Percentiles rank a stretch among this genome's conserved stretches.
Evolutionary conservation across 805 yeast species (phyloP).

Genomic region (Pichia deserticola): DNA sequence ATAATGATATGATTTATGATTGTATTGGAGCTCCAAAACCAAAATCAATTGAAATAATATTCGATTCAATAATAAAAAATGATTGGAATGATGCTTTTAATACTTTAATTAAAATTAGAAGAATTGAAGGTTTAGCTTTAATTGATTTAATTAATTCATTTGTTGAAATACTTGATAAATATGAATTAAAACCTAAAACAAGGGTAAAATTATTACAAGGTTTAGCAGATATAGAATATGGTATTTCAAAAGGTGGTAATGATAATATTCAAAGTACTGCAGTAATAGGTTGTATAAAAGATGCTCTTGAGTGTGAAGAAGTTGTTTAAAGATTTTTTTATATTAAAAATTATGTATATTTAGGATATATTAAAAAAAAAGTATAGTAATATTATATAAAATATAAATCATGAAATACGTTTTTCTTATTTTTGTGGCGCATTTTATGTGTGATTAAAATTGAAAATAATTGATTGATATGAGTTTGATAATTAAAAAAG

Average conservation of each 20-base stretch:
- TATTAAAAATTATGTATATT: neutral
- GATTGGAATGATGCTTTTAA: conserved; percentile 78
- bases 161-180: conserved; percentile 58
- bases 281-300: conserved; percentile 76
- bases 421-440: too few relatives aligned
- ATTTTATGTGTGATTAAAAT: too few relatives aligned
- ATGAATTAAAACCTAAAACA: conserved; percentile 56
- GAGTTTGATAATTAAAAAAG: too few relatives aligned
- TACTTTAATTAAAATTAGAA: conserved; percentile 60
- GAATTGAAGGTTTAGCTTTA: conserved; percentile 77
- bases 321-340: conserved; percentile 11
- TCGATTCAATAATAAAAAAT: conserved; percentile 73
- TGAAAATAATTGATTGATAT: too few relatives aligned
- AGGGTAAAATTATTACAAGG: conserved; percentile 61
- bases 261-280: conserved; percentile 89
- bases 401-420: too few relatives aligned
- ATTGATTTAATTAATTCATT: conserved; percentile 78
- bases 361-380: neutral
- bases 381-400: too few relatives aligned
- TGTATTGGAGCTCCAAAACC: conserved; percentile 97
- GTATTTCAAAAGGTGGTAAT: conserved; percentile 86
- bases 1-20: conserved; percentile 74
- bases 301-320: conserved; percentile 47
- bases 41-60: conserved; percentile 63
- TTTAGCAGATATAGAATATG: conserved; percentile 82